phyloP scores from a whole-genome alignment of 805 yeast species.

The Priceomyces medius region DNA sequence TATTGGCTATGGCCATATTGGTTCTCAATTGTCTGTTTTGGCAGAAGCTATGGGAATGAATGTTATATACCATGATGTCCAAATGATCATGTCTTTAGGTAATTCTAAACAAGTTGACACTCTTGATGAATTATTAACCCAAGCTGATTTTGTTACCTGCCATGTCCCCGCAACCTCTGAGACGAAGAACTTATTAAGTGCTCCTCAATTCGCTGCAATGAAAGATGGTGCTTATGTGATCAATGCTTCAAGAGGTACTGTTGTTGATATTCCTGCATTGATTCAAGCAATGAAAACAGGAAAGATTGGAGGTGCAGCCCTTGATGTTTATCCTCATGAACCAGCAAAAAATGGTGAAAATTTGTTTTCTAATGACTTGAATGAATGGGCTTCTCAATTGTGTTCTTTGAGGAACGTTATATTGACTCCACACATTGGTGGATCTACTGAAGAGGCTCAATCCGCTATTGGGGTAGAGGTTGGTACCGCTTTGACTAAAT shows the following conservation, averaged over 20 bases:
- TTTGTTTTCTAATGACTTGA: slow-evolving; percentile 68
- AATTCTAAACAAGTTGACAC: slow-evolving; percentile 90
- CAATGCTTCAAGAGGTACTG: slow-evolving; percentile 97
- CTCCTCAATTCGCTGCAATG: slow-evolving; percentile 93
- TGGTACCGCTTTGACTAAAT: slow-evolving; percentile 77
- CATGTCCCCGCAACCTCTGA: slow-evolving; percentile 96
- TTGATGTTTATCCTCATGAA: slow-evolving; percentile 95
- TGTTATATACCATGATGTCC: slow-evolving; percentile 87
- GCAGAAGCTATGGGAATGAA: slow-evolving; percentile 99
- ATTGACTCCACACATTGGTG: slow-evolving; percentile 97
- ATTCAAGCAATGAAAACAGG: slow-evolving; percentile 89
- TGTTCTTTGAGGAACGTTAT: slow-evolving; percentile 82
- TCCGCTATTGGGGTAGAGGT: slow-evolving; percentile 97
- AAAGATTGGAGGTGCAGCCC: slow-evolving; percentile 93
- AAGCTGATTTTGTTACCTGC: slow-evolving; percentile 84
- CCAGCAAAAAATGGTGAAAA: slow-evolving; percentile 95
- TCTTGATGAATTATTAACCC: slow-evolving; percentile 74
- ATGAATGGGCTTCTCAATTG: slow-evolving; percentile 81
- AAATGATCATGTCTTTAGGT: slow-evolving; percentile 94
- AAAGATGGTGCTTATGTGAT: slow-evolving; percentile 92
- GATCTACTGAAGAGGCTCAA: slow-evolving; percentile 99
- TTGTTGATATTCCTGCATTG: slow-evolving; percentile 92
- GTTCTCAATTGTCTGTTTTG: slow-evolving; percentile 91
- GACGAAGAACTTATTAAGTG: slow-evolving; percentile 84
- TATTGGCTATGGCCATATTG: slow-evolving; percentile 97